Evolutionary conservation across 495 filamentous ascomycete genomes (phyloP), one percentile per base, ranked within the genome.

Genomic region (Talaromyces ruber): DNA sequence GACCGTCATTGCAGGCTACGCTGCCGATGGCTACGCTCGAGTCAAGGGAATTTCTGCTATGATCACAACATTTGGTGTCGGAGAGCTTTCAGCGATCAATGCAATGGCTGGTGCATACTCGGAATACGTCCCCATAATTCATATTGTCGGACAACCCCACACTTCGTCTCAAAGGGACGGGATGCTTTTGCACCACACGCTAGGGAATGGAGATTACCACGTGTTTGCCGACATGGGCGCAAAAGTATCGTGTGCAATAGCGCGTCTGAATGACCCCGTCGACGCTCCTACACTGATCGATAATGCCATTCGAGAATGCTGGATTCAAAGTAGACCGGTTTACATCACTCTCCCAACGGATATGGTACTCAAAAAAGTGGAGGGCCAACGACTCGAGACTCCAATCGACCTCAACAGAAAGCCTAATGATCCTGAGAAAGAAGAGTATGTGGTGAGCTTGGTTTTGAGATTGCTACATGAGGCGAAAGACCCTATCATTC

Each of bases 311-410:
- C 81, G 84, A 29, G 84, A 93, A 75, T 96, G 92, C 70, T 92
- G 84, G 81, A 68, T 90, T 47, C 82, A 77, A 64, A 86, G 83
- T 64, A 79, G 88, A 30, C 90, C 90, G 0, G 89, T 96, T 22
- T 97, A 97, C 72, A 84, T 97, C 66, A 86, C 86, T 63, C 78
- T 98, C 2, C 92, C 94, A 1, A 90, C 89, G 24, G 91, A 98
- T 71, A 88, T 96, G 76, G 86, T 91, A 11, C 77, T 85, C 66
- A 86, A 88, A 72, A 89, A 93, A 74, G 74, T 97, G 26, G 85
- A 94, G 64, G 90, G 88, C 12, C 79, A 82, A 47, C 79, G 85
- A 16, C 79, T 97, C 16, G 77, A 86, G 47, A 87, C 76, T 0
- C 84, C 84, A 3, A 81, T 98, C 62, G 84, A 95, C 65, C 76